phyloP scores from a whole-genome alignment of 2,329 filamentous ascomycete genomes.

The Aspergillus awamori region DNA sequence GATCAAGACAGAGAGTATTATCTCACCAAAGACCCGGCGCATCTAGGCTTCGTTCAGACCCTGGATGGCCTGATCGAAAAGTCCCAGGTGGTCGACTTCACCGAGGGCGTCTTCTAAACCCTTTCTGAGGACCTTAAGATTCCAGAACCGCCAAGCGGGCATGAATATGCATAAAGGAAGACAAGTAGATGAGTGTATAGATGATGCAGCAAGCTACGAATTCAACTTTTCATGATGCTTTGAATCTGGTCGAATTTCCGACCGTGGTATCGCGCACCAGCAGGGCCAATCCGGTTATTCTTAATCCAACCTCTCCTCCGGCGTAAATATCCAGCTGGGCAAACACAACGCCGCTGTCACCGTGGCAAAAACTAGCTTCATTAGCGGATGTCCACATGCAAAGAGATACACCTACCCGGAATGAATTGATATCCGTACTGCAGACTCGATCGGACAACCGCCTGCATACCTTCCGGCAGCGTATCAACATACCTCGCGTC shows the following conservation, averaged over 20 bases:
- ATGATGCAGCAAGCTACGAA: background rate
- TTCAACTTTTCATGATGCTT: background rate
- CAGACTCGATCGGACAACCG: background rate
- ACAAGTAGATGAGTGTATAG: background rate
- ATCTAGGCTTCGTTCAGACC: slow-evolving; percentile 61
- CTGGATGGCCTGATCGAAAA: slow-evolving; percentile 34
- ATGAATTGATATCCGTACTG: slow-evolving; percentile 4
- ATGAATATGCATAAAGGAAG: too few species aligned
- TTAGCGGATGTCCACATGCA: background rate
- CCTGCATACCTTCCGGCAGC: slow-evolving; percentile 1
- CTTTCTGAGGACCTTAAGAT: background rate
- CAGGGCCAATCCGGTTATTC: too few species aligned
- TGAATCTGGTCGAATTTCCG: background rate
- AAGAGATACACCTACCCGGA: background rate
- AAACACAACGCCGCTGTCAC: background rate
- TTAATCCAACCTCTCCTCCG: background rate
- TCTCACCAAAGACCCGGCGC: slow-evolving; percentile 63
- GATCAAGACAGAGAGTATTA: slow-evolving; percentile 70
- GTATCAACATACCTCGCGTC: background rate
- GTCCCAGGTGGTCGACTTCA: slow-evolving; percentile 41
- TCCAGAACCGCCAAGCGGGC: too few species aligned
- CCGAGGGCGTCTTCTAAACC: slow-evolving; percentile 8
- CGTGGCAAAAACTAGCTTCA: background rate
- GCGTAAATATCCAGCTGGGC: background rate
- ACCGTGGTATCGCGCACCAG: background rate